phyloP scores from a whole-genome alignment of 768 basidiomycete species.

The Pleurotus cornucopiae region DNA sequence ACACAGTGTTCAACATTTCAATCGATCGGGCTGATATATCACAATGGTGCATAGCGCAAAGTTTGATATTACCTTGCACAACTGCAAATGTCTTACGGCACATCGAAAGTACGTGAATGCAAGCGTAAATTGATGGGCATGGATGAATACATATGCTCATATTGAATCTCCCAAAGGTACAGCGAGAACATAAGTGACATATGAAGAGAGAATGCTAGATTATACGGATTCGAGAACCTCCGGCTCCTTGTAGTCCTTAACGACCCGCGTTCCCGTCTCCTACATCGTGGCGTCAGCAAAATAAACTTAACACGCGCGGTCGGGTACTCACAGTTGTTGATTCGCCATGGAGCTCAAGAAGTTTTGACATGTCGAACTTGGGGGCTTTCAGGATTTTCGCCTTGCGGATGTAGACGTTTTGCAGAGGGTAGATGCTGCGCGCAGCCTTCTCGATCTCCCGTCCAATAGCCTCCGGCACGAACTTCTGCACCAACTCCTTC shows the following conservation, averaged over 20 bases:
- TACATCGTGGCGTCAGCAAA: slow-evolving; percentile 23
- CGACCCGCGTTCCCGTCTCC: slow-evolving; percentile 94
- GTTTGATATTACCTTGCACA: too few relatives aligned
- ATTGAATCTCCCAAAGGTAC: slow-evolving; percentile 15
- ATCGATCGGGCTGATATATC: too few relatives aligned
- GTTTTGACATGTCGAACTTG: slow-evolving; percentile 92
- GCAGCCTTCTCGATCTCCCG: slow-evolving; percentile 99
- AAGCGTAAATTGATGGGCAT: neutral
- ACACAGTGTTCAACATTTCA: too few relatives aligned
- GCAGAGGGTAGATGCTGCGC: slow-evolving; percentile 95
- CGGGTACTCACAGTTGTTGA: slow-evolving; percentile 75
- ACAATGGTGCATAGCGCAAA: too few relatives aligned
- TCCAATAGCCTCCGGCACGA: slow-evolving; percentile 97
- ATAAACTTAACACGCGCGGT: neutral
- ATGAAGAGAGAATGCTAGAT: slow-evolving; percentile 24
- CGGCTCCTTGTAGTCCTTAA: slow-evolving; percentile 97
- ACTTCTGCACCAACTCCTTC: slow-evolving; percentile 98
- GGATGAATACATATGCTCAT: slow-evolving; percentile 18
- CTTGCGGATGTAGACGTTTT: slow-evolving; percentile 99
- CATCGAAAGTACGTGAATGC: neutral
- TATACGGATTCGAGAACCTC: slow-evolving; percentile 90
- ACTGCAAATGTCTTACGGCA: neutral
- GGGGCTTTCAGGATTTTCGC: slow-evolving; percentile 99
- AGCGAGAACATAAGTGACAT: slow-evolving; percentile 28
- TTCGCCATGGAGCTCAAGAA: slow-evolving; percentile 96